A percentile compares a stretch with the other conserved stretches of the same genome.
Evolutionary conservation across 441 rosid species (phyloP).

Genomic region (Adansonia gregorii): DNA sequence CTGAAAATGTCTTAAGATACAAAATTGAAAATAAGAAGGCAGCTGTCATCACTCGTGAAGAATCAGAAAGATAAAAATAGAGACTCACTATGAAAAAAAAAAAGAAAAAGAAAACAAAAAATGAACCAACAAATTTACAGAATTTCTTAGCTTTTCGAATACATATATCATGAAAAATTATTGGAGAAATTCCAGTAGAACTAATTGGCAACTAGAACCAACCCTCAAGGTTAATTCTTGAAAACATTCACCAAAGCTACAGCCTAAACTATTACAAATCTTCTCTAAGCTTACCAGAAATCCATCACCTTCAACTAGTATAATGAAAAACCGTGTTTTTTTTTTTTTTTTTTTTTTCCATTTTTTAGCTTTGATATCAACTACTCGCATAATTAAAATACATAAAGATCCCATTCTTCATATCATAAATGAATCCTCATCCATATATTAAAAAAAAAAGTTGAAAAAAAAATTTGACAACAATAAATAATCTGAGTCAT

Average conservation of each 20-base stretch:
- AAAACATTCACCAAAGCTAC: constrained; percentile 4
- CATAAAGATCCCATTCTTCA: background rate
- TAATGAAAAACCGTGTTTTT: background rate
- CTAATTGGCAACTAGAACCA: constrained; percentile 15
- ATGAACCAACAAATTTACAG: background rate
- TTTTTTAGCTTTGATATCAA: background rate
- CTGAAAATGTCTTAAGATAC: background rate
- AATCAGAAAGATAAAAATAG: background rate
- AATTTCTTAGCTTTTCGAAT: background rate
- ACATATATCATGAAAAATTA: background rate
- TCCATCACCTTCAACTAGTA: constrained; percentile 5
- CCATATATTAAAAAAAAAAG: background rate
- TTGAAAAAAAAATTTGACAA: background rate
- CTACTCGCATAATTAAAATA: background rate
- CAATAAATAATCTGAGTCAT: background rate
- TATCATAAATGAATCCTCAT: background rate
- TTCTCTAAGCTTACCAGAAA: constrained; percentile 8
- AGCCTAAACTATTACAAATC: constrained; percentile 8
- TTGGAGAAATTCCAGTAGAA: background rate
- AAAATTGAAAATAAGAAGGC: background rate
- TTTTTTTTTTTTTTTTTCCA: background rate
- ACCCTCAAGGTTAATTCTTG: background rate
- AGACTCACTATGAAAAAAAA: no score
- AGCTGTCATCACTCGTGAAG: constrained; percentile 8
- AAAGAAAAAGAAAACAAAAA: background rate